Percentiles rank a stretch among this genome's conserved stretches.
These are phyloP conservation scores for Lotus japonicus DNA, from an alignment of 306 rosid species.

Conservation along the genomic window DNA sequence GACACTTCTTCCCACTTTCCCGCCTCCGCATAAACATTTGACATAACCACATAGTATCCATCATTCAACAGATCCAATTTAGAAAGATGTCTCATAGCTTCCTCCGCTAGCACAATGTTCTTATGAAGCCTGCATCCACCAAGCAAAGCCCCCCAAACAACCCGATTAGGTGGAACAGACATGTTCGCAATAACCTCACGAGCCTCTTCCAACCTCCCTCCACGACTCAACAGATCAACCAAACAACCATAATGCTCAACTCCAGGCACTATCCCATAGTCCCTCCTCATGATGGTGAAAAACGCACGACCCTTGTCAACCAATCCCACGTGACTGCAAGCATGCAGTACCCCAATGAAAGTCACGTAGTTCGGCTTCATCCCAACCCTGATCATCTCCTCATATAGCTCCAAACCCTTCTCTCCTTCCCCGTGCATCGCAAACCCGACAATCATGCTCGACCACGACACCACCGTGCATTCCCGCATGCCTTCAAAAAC, in stretches of 20 bases:
- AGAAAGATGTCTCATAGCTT: not conserved
- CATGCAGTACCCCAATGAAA: not conserved
- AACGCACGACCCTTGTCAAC: not conserved
- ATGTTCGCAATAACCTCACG: not conserved
- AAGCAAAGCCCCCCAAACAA: not conserved
- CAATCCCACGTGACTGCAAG: not conserved
- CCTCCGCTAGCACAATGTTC: not conserved
- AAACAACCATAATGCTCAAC: not conserved
- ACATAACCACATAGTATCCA: not conserved
- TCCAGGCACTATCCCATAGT: not conserved
- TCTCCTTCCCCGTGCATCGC: not conserved
- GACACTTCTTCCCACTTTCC: conserved; percentile 33
- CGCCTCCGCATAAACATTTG: conserved; percentile 35
- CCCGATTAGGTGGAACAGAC: not conserved
- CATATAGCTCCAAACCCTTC: not conserved
- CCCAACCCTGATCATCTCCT: not conserved
- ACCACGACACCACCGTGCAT: not conserved
- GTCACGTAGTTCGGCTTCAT: not conserved
- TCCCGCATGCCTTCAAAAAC: not conserved
- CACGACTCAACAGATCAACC: not conserved
- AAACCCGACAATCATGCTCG: not conserved
- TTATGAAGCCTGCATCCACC: not conserved
- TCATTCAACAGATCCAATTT: not conserved
- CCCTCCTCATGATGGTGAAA: not conserved
- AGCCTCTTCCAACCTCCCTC: not conserved